These are phyloP conservation scores for Pythium aristosporum DNA, from an alignment of 352 stramenopile species.

Conservation along the genomic window DNA sequence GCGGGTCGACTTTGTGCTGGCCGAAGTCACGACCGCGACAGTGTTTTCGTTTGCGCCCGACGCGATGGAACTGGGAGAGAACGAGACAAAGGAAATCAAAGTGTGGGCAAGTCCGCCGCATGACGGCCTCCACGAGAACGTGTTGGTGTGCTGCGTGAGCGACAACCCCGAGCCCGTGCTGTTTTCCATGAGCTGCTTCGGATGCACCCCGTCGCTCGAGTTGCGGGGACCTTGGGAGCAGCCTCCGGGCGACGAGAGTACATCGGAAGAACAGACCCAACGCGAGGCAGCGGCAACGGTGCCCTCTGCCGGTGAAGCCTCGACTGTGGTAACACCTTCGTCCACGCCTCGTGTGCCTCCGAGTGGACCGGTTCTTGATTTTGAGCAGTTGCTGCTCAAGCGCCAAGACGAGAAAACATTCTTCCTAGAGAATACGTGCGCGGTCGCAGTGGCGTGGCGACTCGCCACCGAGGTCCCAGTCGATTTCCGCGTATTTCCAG, in stretches of 20 bases:
- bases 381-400: constrained; percentile 90
- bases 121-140: constrained; percentile 65
- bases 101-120: constrained; percentile 89
- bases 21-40: constrained; percentile 22
- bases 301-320: neutral
- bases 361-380: constrained; percentile 67
- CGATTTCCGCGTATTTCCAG: constrained; percentile 76
- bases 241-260: constrained; percentile 39
- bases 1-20: constrained; percentile 58
- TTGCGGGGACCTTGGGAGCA: constrained; percentile 89
- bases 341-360: constrained; percentile 6
- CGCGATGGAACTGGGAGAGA: constrained; percentile 74
- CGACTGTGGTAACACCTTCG: neutral
- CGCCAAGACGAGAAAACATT: constrained; percentile 87
- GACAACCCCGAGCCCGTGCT: constrained; percentile 90
- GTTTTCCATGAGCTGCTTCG: constrained; percentile 87
- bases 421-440: constrained; percentile 80
- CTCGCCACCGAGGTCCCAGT: constrained; percentile 37
- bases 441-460: constrained; percentile 77
- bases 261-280: constrained; percentile 33
- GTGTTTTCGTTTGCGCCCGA: constrained; percentile 79
- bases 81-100: constrained; percentile 89
- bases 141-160: constrained; percentile 86
- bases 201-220: constrained; percentile 73
- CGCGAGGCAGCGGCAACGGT: neutral